Conservation (phyloP, 2,329 filamentous ascomycete genomes). For the Gnomoniopsis sp. region DNA sequence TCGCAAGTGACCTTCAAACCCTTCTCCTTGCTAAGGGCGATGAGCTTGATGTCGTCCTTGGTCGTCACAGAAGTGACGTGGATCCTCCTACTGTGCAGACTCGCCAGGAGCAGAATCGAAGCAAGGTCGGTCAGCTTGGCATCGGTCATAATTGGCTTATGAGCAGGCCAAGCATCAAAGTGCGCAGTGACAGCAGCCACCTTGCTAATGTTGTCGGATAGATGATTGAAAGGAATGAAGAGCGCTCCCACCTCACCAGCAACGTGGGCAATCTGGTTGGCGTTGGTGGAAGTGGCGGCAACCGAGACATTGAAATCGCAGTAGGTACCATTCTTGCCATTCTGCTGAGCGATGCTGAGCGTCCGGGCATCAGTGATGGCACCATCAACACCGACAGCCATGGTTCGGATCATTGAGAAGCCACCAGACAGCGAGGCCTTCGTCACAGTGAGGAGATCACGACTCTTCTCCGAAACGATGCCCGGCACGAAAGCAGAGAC, state of each 20-base stretch:
- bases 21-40: conserved; percentile 75
- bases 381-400: conserved; percentile 70
- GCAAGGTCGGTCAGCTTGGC: conserved; percentile 77
- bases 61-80: conserved; percentile 80
- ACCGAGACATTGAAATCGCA: conserved; percentile 82
- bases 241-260: conserved; percentile 73
- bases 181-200: conserved; percentile 75
- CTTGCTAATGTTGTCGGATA: conserved; percentile 80
- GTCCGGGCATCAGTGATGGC: conserved; percentile 70
- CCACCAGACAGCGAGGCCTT: conserved; percentile 71
- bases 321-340: conserved; percentile 62
- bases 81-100: conserved; percentile 72
- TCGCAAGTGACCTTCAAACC: conserved; percentile 80
- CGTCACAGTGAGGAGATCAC: conserved; percentile 67
- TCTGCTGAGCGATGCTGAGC: conserved; percentile 69
- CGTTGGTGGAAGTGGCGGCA: conserved; percentile 68
- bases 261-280: conserved; percentile 70
- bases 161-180: conserved; percentile 72
- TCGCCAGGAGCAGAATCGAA: conserved; percentile 75
- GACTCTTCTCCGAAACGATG: conserved; percentile 60
- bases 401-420: conserved; percentile 77
- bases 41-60: conserved; percentile 74
- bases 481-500: conserved; percentile 77
- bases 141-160: conserved; percentile 79
- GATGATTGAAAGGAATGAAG: conserved; percentile 79